Conservation (phyloP, 2,329 filamentous ascomycete species). For the Dothistroma pini region DNA sequence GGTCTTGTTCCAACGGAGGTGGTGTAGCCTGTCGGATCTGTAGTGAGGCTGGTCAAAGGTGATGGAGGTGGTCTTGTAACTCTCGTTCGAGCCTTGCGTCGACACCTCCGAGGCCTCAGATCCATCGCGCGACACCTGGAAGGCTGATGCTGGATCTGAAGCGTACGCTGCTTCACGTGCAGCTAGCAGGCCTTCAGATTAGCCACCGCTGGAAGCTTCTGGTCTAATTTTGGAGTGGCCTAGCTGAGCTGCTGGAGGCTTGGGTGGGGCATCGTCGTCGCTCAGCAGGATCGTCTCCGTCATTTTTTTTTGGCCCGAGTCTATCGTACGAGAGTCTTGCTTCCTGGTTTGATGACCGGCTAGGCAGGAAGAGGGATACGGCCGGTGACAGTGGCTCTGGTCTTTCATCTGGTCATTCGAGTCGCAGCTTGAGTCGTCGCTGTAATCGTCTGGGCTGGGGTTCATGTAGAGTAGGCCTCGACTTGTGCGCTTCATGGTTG, state of each 20-base stretch:
- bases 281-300: neutral
- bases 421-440: neutral
- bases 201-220: neutral
- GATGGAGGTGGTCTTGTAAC: neutral
- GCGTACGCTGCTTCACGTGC: neutral
- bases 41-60: neutral
- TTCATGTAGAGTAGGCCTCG: neutral
- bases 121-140: neutral
- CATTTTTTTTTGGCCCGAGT: neutral
- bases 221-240: neutral
- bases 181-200: neutral
- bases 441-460: neutral
- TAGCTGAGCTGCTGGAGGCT: neutral
- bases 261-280: neutral
- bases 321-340: neutral
- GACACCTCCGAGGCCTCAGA: neutral
- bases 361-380: neutral
- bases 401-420: neutral
- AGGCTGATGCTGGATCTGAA: neutral
- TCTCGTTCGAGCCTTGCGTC: neutral
- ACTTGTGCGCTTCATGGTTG: neutral
- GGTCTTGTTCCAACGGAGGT: neutral
- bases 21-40: neutral
- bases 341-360: neutral
- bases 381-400: neutral